A percentile compares a stretch with the other conserved stretches of the same genome.
These are phyloP conservation scores for Exophiala spinifera DNA, from an alignment of 2,329 filamentous ascomycete species.

Conservation along the genomic window DNA sequence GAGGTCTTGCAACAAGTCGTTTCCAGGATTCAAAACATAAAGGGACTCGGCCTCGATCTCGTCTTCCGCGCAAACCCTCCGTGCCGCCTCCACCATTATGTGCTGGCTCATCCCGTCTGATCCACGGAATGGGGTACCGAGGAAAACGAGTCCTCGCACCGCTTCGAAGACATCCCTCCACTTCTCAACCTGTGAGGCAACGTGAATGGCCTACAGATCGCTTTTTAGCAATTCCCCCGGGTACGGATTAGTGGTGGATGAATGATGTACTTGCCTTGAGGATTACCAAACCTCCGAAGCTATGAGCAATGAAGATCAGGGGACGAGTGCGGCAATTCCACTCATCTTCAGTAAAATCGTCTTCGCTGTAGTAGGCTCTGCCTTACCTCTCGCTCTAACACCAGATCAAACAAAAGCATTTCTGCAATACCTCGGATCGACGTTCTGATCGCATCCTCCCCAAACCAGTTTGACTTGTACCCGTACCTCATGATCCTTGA, in stretches of 20 bases:
- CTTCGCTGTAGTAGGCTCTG: neutral
- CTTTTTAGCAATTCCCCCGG: no score
- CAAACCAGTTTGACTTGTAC: neutral
- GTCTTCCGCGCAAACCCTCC: neutral
- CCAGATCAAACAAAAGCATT: neutral
- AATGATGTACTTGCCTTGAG: neutral
- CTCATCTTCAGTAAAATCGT: neutral
- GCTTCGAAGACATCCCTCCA: neutral
- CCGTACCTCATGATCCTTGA: neutral
- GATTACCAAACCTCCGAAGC: conserved; percentile 1
- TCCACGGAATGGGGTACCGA: conserved; percentile 1
- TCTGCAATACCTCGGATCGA: neutral
- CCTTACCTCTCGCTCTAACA: neutral
- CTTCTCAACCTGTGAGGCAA: neutral
- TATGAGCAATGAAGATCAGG: neutral
- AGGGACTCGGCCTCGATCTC: neutral
- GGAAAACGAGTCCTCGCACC: neutral
- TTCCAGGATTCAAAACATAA: neutral
- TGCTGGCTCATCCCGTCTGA: neutral
- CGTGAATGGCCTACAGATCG: no score
- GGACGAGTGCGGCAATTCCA: neutral
- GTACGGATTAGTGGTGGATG: no score
- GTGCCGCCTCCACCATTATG: neutral
- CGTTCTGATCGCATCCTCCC: neutral
- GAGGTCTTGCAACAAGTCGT: neutral